A percentile compares a stretch with the other conserved stretches of the same genome.
phyloP scores from a whole-genome alignment of 495 filamentous ascomycete genomes.

The Tuber magnatum region DNA sequence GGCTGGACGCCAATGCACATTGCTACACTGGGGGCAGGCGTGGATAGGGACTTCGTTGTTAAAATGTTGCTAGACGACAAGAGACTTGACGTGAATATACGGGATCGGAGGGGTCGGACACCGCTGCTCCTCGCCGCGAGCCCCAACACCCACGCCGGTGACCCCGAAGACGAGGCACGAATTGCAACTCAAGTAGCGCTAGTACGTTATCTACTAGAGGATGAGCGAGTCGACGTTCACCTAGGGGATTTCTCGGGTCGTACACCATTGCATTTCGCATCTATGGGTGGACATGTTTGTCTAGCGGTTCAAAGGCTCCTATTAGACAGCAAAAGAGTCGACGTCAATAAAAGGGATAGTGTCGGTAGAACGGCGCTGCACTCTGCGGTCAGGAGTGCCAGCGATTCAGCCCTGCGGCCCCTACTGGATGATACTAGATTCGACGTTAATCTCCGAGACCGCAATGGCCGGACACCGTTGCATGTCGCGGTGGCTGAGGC shows the following conservation, averaged over 20 bases:
- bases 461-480: neutral
- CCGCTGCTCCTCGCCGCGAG: neutral
- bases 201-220: neutral
- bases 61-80: neutral
- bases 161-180: neutral
- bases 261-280: neutral
- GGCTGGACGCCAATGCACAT: neutral
- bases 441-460: conserved; percentile 1
- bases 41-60: neutral
- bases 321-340: neutral
- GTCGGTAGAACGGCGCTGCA: conserved; percentile 6
- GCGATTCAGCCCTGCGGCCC: conserved; percentile 1
- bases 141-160: neutral
- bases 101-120: neutral
- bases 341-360: conserved; percentile 5
- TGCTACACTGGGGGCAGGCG: neutral
- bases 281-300: neutral
- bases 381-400: conserved; percentile 7
- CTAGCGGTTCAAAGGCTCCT: neutral
- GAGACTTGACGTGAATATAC: neutral
- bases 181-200: neutral
- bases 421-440: conserved; percentile 5
- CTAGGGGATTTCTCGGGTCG: neutral
- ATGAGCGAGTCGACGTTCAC: neutral
- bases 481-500: neutral